Evolutionary conservation across 371 early-diverging fungal species (phyloP).

Genomic region (Circinella minor): DNA sequence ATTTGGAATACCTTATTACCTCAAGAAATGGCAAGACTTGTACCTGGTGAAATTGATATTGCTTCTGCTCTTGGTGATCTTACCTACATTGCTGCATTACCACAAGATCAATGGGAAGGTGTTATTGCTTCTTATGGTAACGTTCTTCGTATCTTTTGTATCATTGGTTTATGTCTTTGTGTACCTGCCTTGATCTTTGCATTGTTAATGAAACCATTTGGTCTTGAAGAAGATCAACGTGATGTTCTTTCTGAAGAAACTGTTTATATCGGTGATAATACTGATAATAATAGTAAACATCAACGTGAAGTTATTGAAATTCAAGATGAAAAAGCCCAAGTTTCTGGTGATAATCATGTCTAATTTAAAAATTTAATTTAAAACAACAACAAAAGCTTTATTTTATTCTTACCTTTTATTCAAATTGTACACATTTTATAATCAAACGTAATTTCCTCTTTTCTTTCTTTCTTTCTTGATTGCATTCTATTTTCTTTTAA

Average conservation of each 20-base stretch:
- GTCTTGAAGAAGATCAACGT: constrained; percentile 21
- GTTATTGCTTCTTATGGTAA: constrained; percentile 28
- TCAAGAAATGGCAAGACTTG: constrained; percentile 28
- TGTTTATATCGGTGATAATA: constrained; percentile 8
- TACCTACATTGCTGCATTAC: constrained; percentile 19
- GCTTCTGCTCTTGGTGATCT: constrained; percentile 20
- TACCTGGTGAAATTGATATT: constrained; percentile 41
- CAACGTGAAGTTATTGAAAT: background rate
- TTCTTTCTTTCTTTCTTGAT: too few relatives aligned
- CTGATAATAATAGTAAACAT: background rate
- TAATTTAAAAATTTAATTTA: background rate
- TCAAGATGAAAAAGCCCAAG: background rate
- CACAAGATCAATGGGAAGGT: constrained; percentile 23
- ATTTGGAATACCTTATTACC: constrained; percentile 53
- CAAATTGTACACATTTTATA: too few relatives aligned
- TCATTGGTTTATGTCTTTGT: constrained; percentile 32
- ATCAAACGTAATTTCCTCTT: too few relatives aligned
- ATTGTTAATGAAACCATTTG: constrained; percentile 19
- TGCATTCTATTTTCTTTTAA: too few relatives aligned
- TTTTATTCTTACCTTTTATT: too few relatives aligned
- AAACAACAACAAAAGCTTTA: too few relatives aligned
- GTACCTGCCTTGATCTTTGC: constrained; percentile 21
- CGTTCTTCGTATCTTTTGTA: constrained; percentile 41
- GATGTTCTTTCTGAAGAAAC: constrained; percentile 13
- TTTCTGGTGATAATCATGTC: background rate